These are phyloP conservation scores for Baeospora myosura DNA, from an alignment of 1,284 basidiomycete species.

Conservation along the genomic window DNA sequence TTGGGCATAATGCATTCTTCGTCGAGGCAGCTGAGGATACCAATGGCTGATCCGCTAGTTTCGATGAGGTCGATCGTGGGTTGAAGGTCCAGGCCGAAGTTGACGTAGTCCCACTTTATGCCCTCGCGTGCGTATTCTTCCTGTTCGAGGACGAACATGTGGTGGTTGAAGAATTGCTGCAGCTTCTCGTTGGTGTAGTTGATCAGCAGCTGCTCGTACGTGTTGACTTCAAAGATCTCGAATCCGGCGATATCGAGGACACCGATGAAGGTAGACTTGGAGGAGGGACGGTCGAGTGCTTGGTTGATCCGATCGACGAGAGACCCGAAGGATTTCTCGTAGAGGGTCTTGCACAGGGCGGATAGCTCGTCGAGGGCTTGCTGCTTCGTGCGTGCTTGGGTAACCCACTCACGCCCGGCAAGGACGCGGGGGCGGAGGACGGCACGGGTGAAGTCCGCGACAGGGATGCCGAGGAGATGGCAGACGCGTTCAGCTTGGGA, in stretches of 20 bases:
- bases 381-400: slow-evolving; percentile 84
- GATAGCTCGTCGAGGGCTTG: slow-evolving; percentile 93
- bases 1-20: slow-evolving; percentile 99
- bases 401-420: slow-evolving; percentile 96
- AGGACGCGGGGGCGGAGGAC: slow-evolving; percentile 85
- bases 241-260: slow-evolving; percentile 99
- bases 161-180: slow-evolving; percentile 98
- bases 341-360: slow-evolving; percentile 91
- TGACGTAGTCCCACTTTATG: slow-evolving; percentile 98
- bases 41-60: slow-evolving; percentile 68
- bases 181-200: slow-evolving; percentile 98
- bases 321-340: slow-evolving; percentile 93
- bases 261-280: slow-evolving; percentile 94
- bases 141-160: slow-evolving; percentile 99
- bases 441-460: slow-evolving; percentile 84
- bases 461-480: slow-evolving; percentile 88
- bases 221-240: slow-evolving; percentile 89
- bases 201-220: slow-evolving; percentile 97
- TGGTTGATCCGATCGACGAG: slow-evolving; percentile 95
- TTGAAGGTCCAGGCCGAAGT: slow-evolving; percentile 96
- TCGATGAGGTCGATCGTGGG: slow-evolving; percentile 99
- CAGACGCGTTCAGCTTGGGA: slow-evolving; percentile 87
- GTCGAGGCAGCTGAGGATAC: slow-evolving; percentile 90
- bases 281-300: slow-evolving; percentile 87
- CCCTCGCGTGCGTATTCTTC: slow-evolving; percentile 97